Evolutionary conservation across 1,139 yeast genomes (phyloP), one percentile per base, ranked within the genome.

Genomic region (Kodamaea sp.): DNA sequence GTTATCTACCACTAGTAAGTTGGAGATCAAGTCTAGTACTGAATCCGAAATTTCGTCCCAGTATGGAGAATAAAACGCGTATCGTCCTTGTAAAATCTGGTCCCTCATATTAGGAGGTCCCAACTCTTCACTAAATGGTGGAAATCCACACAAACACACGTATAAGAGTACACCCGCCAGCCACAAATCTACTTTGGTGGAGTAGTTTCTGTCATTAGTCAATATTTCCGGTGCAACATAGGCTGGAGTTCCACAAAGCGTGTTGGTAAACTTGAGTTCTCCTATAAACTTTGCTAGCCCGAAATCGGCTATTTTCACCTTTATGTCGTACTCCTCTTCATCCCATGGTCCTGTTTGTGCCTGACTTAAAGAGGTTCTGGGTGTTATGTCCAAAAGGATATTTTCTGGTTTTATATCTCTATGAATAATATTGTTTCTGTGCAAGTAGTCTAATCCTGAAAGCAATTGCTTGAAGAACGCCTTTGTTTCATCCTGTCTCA

Each of bases 321-420:
- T 66, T 4, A 83, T 74, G 41, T 79, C 81, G 26, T 70, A 59
- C 55, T 83, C 90, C 38, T 75, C 61, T 2, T 63, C 67, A 53
- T 81, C 90, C 94, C 63, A 77, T 48, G 90, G 90, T 0, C 87
- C 85, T 0, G 61, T 76, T 63, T 83, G 83, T 4, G 79, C 80
- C 35, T 75, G 75, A 19, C 63, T 63, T 0, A 54, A 37, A 6
- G 63, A 48, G 0, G 55, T 47, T 29, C 76, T 61, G 7, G 74
- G 79, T 0, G 67, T 68, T 13, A 83, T 78, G 52, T 88, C 96
- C 13, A 89, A 63, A 22, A 89, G 65, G n/a, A 88, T 78, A 52
- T 88, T 88, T 51, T 88, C 96, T 0, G 96, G 96, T 53, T 88
- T 88, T 38, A 89, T 84, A 54, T 88, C 94, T 43, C 96, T 59